phyloP scores from a whole-genome alignment of 441 rosid genomes.

The Eruca vesicaria region DNA sequence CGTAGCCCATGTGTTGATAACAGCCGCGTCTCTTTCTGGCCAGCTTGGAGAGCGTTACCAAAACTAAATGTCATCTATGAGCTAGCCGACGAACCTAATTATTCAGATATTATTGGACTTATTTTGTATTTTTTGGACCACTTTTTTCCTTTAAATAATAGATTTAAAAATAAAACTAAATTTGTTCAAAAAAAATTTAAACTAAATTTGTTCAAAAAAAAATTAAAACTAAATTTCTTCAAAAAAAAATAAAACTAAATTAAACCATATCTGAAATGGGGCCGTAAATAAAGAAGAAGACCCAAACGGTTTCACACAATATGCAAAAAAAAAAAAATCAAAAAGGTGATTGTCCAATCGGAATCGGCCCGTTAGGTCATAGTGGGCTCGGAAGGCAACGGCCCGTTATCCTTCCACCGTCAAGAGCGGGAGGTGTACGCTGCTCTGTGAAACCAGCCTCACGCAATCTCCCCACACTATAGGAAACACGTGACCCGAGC shows the following conservation, averaged over 20 bases:
- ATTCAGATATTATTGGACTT: neutral
- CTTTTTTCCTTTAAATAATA: too few species aligned
- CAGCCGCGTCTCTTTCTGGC: conserved; percentile 27
- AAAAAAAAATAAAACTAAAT: too few species aligned
- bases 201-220: too few species aligned
- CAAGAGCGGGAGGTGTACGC: conserved; percentile 31
- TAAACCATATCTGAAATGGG: too few species aligned
- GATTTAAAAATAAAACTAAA: too few species aligned
- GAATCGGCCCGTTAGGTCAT: neutral
- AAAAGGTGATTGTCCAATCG: neutral
- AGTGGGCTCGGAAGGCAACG: neutral
- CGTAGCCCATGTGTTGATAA: conserved; percentile 7
- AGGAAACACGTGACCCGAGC: neutral
- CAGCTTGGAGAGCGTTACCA: conserved; percentile 23
- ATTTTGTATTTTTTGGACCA: too few species aligned
- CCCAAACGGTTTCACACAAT: neutral
- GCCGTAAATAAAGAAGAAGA: neutral
- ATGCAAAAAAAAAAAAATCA: too few species aligned
- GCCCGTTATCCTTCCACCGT: conserved; percentile 38
- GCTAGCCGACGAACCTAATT: neutral
- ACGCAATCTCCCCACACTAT: conserved; percentile 34
- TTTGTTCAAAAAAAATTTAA: too few species aligned
- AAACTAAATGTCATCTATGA: neutral
- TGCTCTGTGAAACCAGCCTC: conserved; percentile 43
- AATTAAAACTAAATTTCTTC: too few species aligned